Evolutionary conservation across 768 basidiomycete species (phyloP).

Genomic region (Hortiboletus campestris): DNA sequence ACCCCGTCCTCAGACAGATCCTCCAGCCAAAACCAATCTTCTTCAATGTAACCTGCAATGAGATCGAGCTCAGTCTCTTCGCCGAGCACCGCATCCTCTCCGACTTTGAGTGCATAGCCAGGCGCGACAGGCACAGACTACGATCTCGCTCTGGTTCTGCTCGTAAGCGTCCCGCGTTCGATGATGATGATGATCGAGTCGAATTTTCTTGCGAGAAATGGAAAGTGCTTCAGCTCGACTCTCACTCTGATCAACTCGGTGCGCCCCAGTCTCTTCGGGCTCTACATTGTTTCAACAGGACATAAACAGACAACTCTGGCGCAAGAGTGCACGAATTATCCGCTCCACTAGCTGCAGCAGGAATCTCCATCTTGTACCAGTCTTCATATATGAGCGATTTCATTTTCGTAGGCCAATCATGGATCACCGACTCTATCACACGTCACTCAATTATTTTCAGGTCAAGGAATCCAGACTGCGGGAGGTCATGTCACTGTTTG

Average conservation of each 20-base stretch:
- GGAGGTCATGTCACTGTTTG: conserved; percentile 59
- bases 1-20: conserved; percentile 65
- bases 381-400: conserved; percentile 83
- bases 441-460: conserved; percentile 33
- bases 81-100: conserved; percentile 55
- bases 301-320: conserved; percentile 57
- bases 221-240: conserved; percentile 81
- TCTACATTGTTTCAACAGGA: conserved; percentile 3
- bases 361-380: conserved; percentile 80
- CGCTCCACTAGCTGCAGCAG: conserved; percentile 69
- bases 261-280: conserved; percentile 18
- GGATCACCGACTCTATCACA: neutral
- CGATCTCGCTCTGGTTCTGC: conserved; percentile 42
- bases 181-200: conserved; percentile 49
- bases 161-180: conserved; percentile 20
- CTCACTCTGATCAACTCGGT: conserved; percentile 72
- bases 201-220: conserved; percentile 74
- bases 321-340: conserved; percentile 75
- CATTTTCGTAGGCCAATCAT: conserved; percentile 59
- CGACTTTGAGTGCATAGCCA: conserved; percentile 62
- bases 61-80: conserved; percentile 75
- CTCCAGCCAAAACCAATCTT: conserved; percentile 65
- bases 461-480: conserved; percentile 65
- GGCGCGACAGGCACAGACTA: conserved; percentile 50
- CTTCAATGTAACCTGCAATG: conserved; percentile 75